Evolutionary conservation across 164 flowering plant species (phyloP), one percentile per base, ranked within the genome.

Genomic region (Piper betle): DNA sequence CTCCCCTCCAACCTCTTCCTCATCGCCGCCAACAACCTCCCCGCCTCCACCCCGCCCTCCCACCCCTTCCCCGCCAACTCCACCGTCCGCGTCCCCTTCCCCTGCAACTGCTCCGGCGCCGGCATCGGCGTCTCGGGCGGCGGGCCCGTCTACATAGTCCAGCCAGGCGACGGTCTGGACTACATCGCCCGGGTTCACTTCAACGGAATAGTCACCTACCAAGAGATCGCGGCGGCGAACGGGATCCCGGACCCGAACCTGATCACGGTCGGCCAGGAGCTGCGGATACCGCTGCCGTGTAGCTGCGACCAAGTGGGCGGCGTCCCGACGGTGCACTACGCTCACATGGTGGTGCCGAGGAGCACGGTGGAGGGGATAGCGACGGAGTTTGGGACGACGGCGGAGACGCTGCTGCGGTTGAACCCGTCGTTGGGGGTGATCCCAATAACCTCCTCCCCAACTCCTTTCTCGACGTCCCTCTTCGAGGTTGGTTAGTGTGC

Each of bases 251-350:
- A 85, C 57, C 53, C 68, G 6, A 17, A 69, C 61, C 0, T 10
- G 57, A 88, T 88, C 25, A 0, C 2, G 2, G 40, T 66, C 6
- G 85, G 83, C 52, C 84, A 77, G 69, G 6, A 60, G 68, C 71
- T 88, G 64, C 53, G 71, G 78, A 86, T 88, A 42, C 96, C 96
- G 37, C 72, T 88, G 55, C 96, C 96, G 0, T 86, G 96, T 60
- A 84, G 91, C 80, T 88, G 96, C 68, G 92, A 88, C 50, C 66
- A 69, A 0, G 88, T 84, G 70, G 69, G 73, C 10, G 85, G 80
- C 2, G 8, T 18, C 37, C 48, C 52, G 48, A 85, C 80, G 43
- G 81, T 80, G 5, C 96, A 88, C 55, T 84, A 88, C 69, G 91
- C 78, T 12, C 80, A 83, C 68, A 65, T 79, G 69, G 96, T 84